phyloP scores from a whole-genome alignment of 2,329 filamentous ascomycete species.

The Dactylellina parvicollis region DNA sequence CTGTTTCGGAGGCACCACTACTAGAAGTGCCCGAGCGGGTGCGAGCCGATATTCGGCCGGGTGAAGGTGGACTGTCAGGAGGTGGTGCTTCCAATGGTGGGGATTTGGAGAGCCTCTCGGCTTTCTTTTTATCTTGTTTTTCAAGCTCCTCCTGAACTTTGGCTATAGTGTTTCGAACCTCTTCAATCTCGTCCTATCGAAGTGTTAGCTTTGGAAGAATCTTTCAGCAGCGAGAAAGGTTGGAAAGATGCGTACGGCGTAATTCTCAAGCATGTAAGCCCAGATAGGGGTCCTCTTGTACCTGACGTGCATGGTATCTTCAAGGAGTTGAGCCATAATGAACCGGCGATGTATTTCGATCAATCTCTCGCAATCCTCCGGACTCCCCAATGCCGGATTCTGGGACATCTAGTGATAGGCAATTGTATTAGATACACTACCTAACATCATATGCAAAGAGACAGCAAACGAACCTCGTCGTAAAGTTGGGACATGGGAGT shows the following conservation, averaged over 20 bases:
- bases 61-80: conserved; percentile 5
- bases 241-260: conserved; percentile 7
- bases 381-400: conserved; percentile 22
- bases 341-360: conserved; percentile 36
- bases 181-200: conserved; percentile 39
- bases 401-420: conserved; percentile 23
- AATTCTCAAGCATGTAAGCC: conserved; percentile 24
- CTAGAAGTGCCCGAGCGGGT: conserved; percentile 41
- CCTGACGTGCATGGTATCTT: conserved; percentile 8
- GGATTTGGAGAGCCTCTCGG: conserved; percentile 21
- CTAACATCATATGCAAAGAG: not conserved
- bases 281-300: conserved; percentile 43
- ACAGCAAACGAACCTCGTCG: conserved; percentile 21
- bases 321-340: conserved; percentile 47
- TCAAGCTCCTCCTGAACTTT: conserved; percentile 36
- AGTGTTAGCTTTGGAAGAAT: not conserved
- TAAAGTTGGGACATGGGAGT: conserved; percentile 29
- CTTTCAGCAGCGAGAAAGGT: too few relatives aligned
- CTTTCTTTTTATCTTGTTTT: conserved; percentile 34
- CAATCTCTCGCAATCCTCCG: conserved; percentile 17
- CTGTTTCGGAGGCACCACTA: conserved; percentile 36
- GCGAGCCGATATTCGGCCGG: conserved; percentile 1
- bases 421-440: not conserved
- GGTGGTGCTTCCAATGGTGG: not conserved
- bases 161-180: conserved; percentile 21